A percentile compares a stretch with the other conserved stretches of the same genome.
Evolutionary conservation across 2,329 filamentous ascomycete genomes (phyloP).

Genomic region (Arthrobotrys sphaeroides): DNA sequence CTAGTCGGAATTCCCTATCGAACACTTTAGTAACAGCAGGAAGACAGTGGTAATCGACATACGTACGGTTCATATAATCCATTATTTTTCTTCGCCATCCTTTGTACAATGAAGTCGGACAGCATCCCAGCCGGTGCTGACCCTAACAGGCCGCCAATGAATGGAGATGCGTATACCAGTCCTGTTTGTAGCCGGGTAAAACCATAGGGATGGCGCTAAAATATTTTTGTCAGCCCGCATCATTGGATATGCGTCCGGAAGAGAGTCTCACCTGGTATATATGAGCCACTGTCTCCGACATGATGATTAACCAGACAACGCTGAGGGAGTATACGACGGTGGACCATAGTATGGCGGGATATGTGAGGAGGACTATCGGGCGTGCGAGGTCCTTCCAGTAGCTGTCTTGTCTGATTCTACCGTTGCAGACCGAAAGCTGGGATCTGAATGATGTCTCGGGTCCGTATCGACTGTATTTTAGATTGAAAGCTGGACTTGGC

Average conservation of each 20-base stretch:
- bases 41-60: too few relatives aligned
- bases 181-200: conserved; percentile 84
- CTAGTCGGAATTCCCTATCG: conserved; percentile 78
- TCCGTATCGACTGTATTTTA: conserved; percentile 65
- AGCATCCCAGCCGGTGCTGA: conserved; percentile 89
- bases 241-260: not conserved
- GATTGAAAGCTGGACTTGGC: not conserved
- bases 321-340: conserved; percentile 84
- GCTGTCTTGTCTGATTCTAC: conserved; percentile 77
- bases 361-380: conserved; percentile 85
- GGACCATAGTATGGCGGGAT: conserved; percentile 90
- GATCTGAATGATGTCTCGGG: conserved; percentile 75
- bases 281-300: conserved; percentile 84
- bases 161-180: conserved; percentile 87
- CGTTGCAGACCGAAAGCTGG: conserved; percentile 79
- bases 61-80: conserved; percentile 82
- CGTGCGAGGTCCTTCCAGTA: conserved; percentile 81
- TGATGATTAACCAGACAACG: conserved; percentile 92
- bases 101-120: conserved; percentile 83
- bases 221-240: conserved; percentile 59
- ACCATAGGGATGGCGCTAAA: conserved; percentile 71
- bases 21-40: not conserved
- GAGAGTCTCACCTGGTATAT: conserved; percentile 75
- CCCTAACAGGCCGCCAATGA: conserved; percentile 87
- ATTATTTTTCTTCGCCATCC: conserved; percentile 84